phyloP scores from a whole-genome alignment of 768 basidiomycete genomes.

The Chlorophyllum brunneum region DNA sequence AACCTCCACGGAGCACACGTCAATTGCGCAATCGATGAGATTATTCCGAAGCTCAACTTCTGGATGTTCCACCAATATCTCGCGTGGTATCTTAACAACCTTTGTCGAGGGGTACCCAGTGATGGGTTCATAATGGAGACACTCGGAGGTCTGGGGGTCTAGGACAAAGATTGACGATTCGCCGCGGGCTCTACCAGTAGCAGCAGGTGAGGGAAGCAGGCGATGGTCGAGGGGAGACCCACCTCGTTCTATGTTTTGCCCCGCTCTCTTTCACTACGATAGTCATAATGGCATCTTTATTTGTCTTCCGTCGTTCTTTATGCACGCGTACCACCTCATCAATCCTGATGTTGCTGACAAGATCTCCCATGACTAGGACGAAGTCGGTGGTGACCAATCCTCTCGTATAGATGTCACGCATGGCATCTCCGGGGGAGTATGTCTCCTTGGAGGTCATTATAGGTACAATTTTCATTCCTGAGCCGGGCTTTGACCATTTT shows the following conservation, averaged over 20 bases:
- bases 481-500: conserved; percentile 79
- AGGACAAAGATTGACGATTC: conserved; percentile 79
- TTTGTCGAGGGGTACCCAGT: conserved; percentile 64
- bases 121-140: conserved; percentile 81
- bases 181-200: conserved; percentile 55
- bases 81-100: conserved; percentile 68
- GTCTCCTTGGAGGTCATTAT: conserved; percentile 85
- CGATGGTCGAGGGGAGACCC: conserved; percentile 17
- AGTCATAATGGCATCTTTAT: conserved; percentile 95
- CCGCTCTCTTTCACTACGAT: conserved; percentile 88
- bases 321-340: conserved; percentile 87
- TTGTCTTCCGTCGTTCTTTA: conserved; percentile 79
- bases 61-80: conserved; percentile 64
- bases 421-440: conserved; percentile 85
- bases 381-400: conserved; percentile 89
- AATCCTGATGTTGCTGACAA: conserved; percentile 90
- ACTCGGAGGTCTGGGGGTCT: conserved; percentile 72
- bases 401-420: conserved; percentile 91
- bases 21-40: conserved; percentile 84
- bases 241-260: conserved; percentile 70
- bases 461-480: conserved; percentile 79
- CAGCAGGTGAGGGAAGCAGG: conserved; percentile 7
- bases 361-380: conserved; percentile 86
- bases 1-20: conserved; percentile 93
- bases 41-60: conserved; percentile 88